These are phyloP conservation scores for Fraxinus latifolia DNA, from an alignment of 305 asterid species.

Conservation along the genomic window DNA sequence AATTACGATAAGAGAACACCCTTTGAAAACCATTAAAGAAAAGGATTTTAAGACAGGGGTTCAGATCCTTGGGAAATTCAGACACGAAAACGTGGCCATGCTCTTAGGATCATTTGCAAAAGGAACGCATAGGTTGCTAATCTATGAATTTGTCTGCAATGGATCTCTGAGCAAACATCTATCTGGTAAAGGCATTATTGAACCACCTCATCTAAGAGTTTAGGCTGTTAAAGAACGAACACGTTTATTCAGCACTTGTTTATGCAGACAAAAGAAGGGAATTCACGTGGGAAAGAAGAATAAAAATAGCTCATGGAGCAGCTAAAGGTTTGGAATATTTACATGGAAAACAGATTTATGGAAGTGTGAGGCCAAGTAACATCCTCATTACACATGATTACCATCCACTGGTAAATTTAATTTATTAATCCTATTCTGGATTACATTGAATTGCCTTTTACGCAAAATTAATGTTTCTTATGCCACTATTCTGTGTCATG, in stretches of 20 bases:
- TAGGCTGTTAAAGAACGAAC: conserved; percentile 46
- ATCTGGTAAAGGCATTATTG: conserved; percentile 31
- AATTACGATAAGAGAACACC: conserved; percentile 38
- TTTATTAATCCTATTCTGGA: not conserved
- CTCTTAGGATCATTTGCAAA: conserved; percentile 50
- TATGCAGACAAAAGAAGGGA: conserved; percentile 23
- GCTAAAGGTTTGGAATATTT: conserved; percentile 25
- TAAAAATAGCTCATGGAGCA: conserved; percentile 25
- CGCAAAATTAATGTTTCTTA: not conserved
- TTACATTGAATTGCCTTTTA: not conserved
- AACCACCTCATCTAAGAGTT: conserved; percentile 19
- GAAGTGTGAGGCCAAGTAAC: conserved; percentile 27
- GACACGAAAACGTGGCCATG: conserved; percentile 46
- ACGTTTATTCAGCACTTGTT: conserved; percentile 10
- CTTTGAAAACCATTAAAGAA: conserved; percentile 42
- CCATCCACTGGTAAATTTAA: conserved; percentile 29
- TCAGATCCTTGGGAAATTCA: conserved; percentile 35
- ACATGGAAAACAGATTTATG: conserved; percentile 19
- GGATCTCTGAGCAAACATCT: conserved; percentile 45
- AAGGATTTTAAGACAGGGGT: conserved; percentile 37
- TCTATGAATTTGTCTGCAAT: conserved; percentile 51
- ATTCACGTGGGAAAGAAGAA: conserved; percentile 31
- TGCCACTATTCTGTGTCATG: not conserved
- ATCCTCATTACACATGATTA: conserved; percentile 34
- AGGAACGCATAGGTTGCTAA: conserved; percentile 39